Conservation (phyloP, 2,329 filamentous ascomycete genomes). For the Sarocladium kiliense region DNA sequence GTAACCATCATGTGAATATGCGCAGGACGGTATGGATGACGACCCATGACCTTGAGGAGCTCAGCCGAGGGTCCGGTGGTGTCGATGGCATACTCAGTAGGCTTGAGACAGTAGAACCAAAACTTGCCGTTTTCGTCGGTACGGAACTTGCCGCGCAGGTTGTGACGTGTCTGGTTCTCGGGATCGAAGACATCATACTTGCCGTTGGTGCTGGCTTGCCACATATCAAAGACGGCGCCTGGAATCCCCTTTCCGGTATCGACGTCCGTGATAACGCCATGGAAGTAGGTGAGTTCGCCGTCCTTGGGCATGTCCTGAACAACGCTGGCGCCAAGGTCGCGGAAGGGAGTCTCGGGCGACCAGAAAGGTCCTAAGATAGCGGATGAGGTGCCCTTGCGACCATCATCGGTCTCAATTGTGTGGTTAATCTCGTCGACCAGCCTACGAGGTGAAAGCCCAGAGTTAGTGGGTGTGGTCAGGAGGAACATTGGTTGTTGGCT, state of each 20-base stretch:
- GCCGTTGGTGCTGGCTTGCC: slow-evolving; percentile 71
- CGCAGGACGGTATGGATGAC: slow-evolving; percentile 43
- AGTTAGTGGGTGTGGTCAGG: too few species aligned
- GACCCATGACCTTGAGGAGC: slow-evolving; percentile 40
- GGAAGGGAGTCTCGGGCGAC: slow-evolving; percentile 70
- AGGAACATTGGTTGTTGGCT: too few species aligned
- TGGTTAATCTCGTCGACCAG: slow-evolving; percentile 35
- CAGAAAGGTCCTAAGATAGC: slow-evolving; percentile 76
- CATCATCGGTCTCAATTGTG: slow-evolving; percentile 46
- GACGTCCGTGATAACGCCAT: slow-evolving; percentile 62
- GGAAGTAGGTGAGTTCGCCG: slow-evolving; percentile 60
- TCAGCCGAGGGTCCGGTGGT: slow-evolving; percentile 48
- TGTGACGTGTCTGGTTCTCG: slow-evolving; percentile 65
- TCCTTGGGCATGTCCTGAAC: slow-evolving; percentile 56
- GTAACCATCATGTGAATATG: slow-evolving; percentile 49
- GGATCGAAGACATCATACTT: slow-evolving; percentile 75
- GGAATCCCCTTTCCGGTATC: slow-evolving; percentile 62
- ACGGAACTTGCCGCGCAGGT: slow-evolving; percentile 71
- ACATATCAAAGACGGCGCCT: slow-evolving; percentile 69
- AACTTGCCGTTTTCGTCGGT: slow-evolving; percentile 66
- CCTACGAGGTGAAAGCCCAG: slow-evolving; percentile 25
- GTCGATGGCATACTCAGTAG: slow-evolving; percentile 67
- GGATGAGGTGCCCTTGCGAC: slow-evolving; percentile 63
- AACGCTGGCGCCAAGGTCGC: slow-evolving; percentile 59
- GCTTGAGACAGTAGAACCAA: slow-evolving; percentile 70